Conservation (phyloP, 768 basidiomycete genomes). For the Sporobolomyces roseus region DNA sequence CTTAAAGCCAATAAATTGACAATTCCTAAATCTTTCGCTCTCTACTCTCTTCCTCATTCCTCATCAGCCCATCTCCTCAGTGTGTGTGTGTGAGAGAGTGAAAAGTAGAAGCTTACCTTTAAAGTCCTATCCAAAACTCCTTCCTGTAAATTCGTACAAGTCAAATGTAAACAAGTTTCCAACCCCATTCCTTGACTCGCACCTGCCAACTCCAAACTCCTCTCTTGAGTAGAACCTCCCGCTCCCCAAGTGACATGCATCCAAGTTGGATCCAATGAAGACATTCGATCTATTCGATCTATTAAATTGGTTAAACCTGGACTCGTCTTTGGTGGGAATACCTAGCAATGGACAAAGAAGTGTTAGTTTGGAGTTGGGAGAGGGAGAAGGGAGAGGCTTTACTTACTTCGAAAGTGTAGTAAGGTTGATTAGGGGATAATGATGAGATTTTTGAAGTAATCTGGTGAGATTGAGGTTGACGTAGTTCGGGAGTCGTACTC, state of each 20-base stretch:
- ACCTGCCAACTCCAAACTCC: constrained; percentile 78
- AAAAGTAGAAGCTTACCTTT: constrained; percentile 58
- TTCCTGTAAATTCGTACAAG: constrained; percentile 97
- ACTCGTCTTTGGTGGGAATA: constrained; percentile 86
- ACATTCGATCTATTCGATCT: constrained; percentile 75
- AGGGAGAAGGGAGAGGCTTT: no score
- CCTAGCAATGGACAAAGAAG: constrained; percentile 47
- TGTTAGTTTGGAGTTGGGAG: background rate
- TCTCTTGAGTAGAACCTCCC: constrained; percentile 82
- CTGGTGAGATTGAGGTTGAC: constrained; percentile 50
- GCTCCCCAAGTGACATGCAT: constrained; percentile 97
- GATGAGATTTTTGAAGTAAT: constrained; percentile 64
- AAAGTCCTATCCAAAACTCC: constrained; percentile 91
- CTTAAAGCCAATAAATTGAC: constrained; percentile 86
- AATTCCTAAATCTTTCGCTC: constrained; percentile 74
- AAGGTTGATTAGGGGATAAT: constrained; percentile 57
- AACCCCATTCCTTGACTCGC: constrained; percentile 77
- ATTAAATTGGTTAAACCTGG: constrained; percentile 90
- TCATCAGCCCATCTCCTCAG: constrained; percentile 11
- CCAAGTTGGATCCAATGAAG: constrained; percentile 71
- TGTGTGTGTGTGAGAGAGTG: background rate
- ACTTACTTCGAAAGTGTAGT: constrained; percentile 75
- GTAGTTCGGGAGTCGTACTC: constrained; percentile 27
- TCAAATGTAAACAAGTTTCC: constrained; percentile 97
- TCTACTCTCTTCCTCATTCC: constrained; percentile 50